These are phyloP conservation scores for Quercus ilex DNA, from an alignment of 306 rosid species.

Conservation along the genomic window DNA sequence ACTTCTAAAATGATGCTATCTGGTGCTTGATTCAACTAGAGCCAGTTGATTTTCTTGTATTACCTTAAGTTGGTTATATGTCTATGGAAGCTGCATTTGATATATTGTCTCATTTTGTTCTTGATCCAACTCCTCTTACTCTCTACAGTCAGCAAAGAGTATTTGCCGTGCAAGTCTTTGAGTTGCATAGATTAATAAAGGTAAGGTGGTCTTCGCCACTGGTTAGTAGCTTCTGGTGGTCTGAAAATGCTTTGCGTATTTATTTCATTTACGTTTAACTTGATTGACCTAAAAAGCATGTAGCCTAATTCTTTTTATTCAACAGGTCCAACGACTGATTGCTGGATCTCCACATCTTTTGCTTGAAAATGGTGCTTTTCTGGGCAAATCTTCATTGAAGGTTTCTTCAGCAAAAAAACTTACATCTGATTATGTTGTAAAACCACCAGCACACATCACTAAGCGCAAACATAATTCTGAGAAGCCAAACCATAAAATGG, in stretches of 20 bases:
- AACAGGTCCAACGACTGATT: constrained; percentile 87
- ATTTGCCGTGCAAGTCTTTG: constrained; percentile 77
- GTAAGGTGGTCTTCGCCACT: constrained; percentile 36
- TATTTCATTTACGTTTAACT: constrained; percentile 6
- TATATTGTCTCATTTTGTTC: constrained; percentile 39
- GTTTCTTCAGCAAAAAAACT: constrained; percentile 52
- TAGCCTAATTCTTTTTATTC: constrained; percentile 19
- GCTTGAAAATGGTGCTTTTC: constrained; percentile 61
- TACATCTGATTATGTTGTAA: constrained; percentile 39
- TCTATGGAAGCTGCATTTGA: constrained; percentile 19
- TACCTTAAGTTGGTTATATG: constrained; percentile 7
- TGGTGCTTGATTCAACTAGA: constrained; percentile 19
- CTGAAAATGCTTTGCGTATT: constrained; percentile 21
- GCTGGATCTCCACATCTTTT: constrained; percentile 84
- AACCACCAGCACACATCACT: constrained; percentile 29
- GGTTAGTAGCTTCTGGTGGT: constrained; percentile 16
- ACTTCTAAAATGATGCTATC: constrained; percentile 5
- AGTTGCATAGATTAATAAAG: constrained; percentile 74
- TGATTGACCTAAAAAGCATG: constrained; percentile 12
- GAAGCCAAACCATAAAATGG: constrained; percentile 60
- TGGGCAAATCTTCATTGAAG: constrained; percentile 54
- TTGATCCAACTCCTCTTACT: constrained; percentile 60
- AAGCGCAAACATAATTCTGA: constrained; percentile 52
- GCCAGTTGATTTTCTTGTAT: constrained; percentile 18
- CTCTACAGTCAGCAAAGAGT: constrained; percentile 81